Evolutionary conservation across 208 protist genomes (phyloP).

Genomic region (Angomonas deanei): DNA sequence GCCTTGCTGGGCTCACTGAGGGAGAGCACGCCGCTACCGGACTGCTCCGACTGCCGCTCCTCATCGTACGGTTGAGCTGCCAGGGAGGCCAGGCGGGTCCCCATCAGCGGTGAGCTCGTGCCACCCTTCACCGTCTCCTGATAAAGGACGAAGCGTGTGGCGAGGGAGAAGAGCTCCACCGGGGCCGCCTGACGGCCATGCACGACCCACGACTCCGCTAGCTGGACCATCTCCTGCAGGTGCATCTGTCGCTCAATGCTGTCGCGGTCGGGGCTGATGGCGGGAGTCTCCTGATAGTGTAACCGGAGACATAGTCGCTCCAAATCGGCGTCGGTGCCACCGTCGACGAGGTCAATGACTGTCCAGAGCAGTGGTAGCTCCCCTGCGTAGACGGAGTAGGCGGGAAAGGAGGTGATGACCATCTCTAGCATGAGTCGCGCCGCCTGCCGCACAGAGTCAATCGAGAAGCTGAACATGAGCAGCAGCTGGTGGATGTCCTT

Average conservation of each 20-base stretch:
- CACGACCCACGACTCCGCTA: conserved; percentile 48
- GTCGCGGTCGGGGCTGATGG: conserved; percentile 37
- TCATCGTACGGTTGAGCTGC: conserved; percentile 24
- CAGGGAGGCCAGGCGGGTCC: conserved; percentile 28
- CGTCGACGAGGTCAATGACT: conserved; percentile 57
- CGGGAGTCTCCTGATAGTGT: conserved; percentile 38
- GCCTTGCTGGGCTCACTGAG: conserved; percentile 14
- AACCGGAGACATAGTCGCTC: conserved; percentile 49
- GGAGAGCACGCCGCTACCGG: conserved; percentile 12
- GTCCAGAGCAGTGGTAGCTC: conserved; percentile 73
- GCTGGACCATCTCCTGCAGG: conserved; percentile 25
- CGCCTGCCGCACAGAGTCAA: conserved; percentile 54
- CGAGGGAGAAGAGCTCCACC: conserved; percentile 45
- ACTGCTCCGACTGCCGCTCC: too few relatives aligned
- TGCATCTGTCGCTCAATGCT: conserved; percentile 50
- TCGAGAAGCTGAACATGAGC: conserved; percentile 59
- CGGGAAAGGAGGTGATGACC: conserved; percentile 52
- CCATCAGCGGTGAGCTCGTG: conserved; percentile 12
- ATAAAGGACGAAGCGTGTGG: conserved; percentile 58
- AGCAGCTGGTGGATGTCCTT: conserved; percentile 64
- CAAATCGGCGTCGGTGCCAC: conserved; percentile 37
- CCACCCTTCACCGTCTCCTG: conserved; percentile 23
- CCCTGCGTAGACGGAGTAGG: conserved; percentile 36
- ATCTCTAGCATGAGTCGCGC: conserved; percentile 44
- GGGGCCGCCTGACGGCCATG: conserved; percentile 25